Percentiles rank a stretch among this genome's conserved stretches.
Conservation (phyloP, 345 rosid species). For the Moricandia arvensis region DNA sequence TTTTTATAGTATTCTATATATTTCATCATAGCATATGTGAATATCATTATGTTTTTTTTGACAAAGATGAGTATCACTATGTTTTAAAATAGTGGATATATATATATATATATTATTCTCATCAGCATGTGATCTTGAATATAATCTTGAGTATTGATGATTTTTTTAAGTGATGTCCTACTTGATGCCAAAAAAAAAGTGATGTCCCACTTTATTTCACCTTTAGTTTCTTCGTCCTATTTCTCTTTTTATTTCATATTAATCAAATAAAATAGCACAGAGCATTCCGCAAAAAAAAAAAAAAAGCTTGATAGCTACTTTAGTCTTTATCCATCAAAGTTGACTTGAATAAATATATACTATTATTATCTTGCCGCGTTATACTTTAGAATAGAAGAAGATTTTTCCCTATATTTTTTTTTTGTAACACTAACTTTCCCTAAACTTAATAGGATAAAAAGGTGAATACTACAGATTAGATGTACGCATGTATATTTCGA, state of each 20-base stretch:
- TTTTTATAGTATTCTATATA: not conserved
- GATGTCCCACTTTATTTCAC: not conserved
- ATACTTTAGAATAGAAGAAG: too few relatives aligned
- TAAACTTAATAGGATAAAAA: not conserved
- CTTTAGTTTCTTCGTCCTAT: not conserved
- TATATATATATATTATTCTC: not conserved
- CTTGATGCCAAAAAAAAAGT: too few relatives aligned
- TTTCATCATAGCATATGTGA: not conserved
- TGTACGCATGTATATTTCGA: not conserved
- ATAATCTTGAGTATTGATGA: not conserved
- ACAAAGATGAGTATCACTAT: not conserved
- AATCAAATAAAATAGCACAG: not conserved
- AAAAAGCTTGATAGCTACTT: not conserved
- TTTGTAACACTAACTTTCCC: too few relatives aligned
- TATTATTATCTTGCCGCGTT: not conserved
- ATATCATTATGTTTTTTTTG: not conserved
- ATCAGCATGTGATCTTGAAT: constrained; percentile 1
- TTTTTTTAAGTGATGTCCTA: not conserved
- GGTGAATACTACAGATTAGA: not conserved
- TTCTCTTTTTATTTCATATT: not conserved
- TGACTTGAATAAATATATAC: not conserved
- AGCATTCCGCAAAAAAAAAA: not conserved
- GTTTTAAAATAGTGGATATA: not conserved
- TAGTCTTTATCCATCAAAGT: not conserved
- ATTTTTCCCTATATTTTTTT: too few relatives aligned